Conservation (phyloP, 345 rosid genomes). For the Lagerstroemia speciosa region DNA sequence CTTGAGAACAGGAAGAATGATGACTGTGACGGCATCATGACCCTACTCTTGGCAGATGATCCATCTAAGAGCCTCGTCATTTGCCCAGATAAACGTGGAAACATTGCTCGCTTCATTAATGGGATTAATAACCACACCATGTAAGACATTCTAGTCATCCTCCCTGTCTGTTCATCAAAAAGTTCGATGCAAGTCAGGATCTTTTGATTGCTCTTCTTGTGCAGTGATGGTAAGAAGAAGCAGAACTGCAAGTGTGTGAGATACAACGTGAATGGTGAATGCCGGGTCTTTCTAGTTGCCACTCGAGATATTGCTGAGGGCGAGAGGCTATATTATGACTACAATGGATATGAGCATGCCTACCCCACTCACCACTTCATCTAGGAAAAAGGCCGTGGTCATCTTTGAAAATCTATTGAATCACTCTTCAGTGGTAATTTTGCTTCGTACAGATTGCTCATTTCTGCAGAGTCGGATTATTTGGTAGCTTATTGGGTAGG, state of each 20-base stretch:
- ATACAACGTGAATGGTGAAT: slow-evolving; percentile 68
- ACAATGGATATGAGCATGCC: slow-evolving; percentile 86
- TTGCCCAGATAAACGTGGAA: slow-evolving; percentile 84
- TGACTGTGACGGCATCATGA: slow-evolving; percentile 90
- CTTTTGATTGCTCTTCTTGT: slow-evolving; percentile 15
- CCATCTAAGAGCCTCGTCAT: slow-evolving; percentile 66
- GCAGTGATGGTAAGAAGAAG: slow-evolving; percentile 87
- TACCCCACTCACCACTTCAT: slow-evolving; percentile 91
- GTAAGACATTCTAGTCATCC: slow-evolving; percentile 31
- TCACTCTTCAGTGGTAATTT: neutral
- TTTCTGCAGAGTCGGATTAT: neutral
- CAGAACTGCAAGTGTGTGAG: slow-evolving; percentile 95
- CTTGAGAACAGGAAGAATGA: slow-evolving; percentile 63
- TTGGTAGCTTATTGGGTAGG: neutral
- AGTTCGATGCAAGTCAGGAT: neutral
- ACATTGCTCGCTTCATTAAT: slow-evolving; percentile 78
- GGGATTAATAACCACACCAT: slow-evolving; percentile 78
- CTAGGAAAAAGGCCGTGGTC: slow-evolving; percentile 17
- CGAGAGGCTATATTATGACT: slow-evolving; percentile 90
- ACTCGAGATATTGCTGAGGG: slow-evolving; percentile 76
- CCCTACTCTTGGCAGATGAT: slow-evolving; percentile 62
- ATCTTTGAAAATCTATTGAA: neutral
- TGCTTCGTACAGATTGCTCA: neutral
- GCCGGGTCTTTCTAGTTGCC: slow-evolving; percentile 81
- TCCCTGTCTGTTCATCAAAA: neutral